Evolutionary conservation across 306 rosid species (phyloP).

Genomic region (Mimosa pudica): DNA sequence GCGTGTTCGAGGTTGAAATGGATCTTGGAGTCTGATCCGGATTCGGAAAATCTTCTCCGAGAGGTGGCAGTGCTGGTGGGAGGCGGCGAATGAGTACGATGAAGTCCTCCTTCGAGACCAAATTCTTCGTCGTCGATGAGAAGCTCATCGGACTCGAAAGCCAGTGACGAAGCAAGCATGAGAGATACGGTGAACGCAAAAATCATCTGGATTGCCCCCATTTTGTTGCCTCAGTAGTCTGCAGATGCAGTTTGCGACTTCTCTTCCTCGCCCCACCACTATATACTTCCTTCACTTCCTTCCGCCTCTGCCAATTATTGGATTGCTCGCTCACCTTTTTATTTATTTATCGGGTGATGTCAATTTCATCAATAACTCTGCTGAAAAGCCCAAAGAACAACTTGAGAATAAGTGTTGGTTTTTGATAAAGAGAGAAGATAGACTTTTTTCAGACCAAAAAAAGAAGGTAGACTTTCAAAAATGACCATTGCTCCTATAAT

Average conservation of each 20-base stretch:
- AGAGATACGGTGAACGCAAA: conserved; percentile 35
- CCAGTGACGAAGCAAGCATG: conserved; percentile 39
- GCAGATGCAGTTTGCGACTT: background rate
- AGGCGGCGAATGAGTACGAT: conserved; percentile 42
- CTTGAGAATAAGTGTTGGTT: no score
- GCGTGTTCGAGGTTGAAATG: conserved; percentile 87
- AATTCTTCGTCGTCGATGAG: conserved; percentile 89
- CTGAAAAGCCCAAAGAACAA: no score
- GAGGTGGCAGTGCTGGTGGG: conserved; percentile 41
- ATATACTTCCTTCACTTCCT: no score
- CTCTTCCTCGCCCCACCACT: background rate
- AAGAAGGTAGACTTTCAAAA: no score
- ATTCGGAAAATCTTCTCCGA: conserved; percentile 73
- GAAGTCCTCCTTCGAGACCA: conserved; percentile 78
- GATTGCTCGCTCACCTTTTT: no score
- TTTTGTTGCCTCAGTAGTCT: conserved; percentile 10
- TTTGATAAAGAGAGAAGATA: no score
- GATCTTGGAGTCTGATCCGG: conserved; percentile 86
- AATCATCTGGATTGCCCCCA: conserved; percentile 35
- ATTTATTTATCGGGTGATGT: no score
- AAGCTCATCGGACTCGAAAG: conserved; percentile 95
- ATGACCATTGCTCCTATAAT: no score
- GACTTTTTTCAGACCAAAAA: no score
- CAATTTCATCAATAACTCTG: no score
- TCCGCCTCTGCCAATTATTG: no score